Percentiles rank a stretch among this genome's conserved stretches.
Conservation (phyloP, 2,329 filamentous ascomycete genomes). For the Claviceps sp. region DNA sequence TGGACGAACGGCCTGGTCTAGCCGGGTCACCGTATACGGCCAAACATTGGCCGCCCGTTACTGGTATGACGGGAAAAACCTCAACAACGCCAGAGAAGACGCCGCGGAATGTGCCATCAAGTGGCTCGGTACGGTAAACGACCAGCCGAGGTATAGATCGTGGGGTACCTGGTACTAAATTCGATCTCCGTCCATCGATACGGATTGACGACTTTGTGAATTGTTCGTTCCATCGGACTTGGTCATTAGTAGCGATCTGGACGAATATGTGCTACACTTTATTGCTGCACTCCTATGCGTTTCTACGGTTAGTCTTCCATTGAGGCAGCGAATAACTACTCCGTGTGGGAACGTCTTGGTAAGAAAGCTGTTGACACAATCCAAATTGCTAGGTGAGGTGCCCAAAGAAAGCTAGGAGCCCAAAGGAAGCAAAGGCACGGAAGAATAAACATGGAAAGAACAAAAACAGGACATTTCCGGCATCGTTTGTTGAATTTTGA, state of each 20-base stretch:
- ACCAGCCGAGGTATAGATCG: conserved; percentile 12
- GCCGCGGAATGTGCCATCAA: conserved; percentile 71
- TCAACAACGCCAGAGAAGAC: conserved; percentile 81
- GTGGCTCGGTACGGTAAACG: conserved; percentile 32
- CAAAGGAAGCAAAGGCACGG: too few species aligned
- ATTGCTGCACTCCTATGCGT: too few species aligned
- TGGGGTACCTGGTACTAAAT: conserved; percentile 12
- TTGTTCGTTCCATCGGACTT: not conserved
- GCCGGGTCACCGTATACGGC: conserved; percentile 59
- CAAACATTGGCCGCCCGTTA: conserved; percentile 57
- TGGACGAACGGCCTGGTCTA: conserved; percentile 84
- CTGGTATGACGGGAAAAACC: conserved; percentile 83
- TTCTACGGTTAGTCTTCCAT: too few species aligned
- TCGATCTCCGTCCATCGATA: not conserved
- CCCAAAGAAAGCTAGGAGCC: too few species aligned
- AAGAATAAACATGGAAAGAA: too few species aligned
- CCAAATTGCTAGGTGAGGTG: too few species aligned
- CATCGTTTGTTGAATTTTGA: too few species aligned
- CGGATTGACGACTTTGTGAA: not conserved
- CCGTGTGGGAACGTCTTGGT: too few species aligned
- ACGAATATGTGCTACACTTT: too few species aligned
- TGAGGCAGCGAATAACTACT: too few species aligned
- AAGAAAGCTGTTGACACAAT: too few species aligned
- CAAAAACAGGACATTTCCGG: too few species aligned
- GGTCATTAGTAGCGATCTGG: not conserved